Base-by-base conservation (phyloP, 2,329 filamentous ascomycete species). In the Rosellinia necatrix region DNA sequence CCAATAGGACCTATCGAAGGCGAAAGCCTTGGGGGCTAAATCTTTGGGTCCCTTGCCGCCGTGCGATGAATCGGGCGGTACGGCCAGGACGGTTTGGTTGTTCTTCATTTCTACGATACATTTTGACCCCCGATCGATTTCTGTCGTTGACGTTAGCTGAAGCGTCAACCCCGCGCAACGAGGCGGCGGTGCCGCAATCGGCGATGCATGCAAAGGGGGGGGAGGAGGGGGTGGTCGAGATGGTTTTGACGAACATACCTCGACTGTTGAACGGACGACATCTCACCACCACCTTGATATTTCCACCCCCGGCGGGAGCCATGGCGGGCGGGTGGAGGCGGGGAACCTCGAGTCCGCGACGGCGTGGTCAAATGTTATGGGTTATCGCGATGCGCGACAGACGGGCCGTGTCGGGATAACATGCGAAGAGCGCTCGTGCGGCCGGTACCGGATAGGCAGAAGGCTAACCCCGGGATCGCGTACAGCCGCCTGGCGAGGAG, bases 201-300 rank as follows among this genome's bases (percentile, higher is more conserved):
- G 15, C n/a, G 6, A 15, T 10, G 37, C 21, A 40, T 13, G 30
- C 21, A 29, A 19, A 17, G 19, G 35, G 13, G 6, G 15, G 27
- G 34, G 40, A 49, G 38, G 47, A 46, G n/a, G n/a, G n/a, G n/a
- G n/a, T n/a, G n/a, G n/a, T n/a, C n/a, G n/a, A n/a, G n/a, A n/a
- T n/a, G n/a, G n/a, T n/a, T n/a, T 44, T 17, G 29, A 27, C 51
- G 21, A 17, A 61, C 80, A 57, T 81, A 93, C 92, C 91, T 93
- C 92, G 87, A 70, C 86, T 87, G 75, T 99, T 99, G 79, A 99
- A 99, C 47, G 94, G 94, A 72, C 94, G 86, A 68, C 90, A 88
- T 78, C 94, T 87, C 80, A 99, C 94, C 81, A 99, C 94, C 79
- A 99, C 94, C 87, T 99, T 99, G 76, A 99, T 99, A 73, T 99